Evolutionary conservation across 1,284 basidiomycete genomes (phyloP), one percentile per base, ranked within the genome.

Genomic region (Takashimella tepidaria): DNA sequence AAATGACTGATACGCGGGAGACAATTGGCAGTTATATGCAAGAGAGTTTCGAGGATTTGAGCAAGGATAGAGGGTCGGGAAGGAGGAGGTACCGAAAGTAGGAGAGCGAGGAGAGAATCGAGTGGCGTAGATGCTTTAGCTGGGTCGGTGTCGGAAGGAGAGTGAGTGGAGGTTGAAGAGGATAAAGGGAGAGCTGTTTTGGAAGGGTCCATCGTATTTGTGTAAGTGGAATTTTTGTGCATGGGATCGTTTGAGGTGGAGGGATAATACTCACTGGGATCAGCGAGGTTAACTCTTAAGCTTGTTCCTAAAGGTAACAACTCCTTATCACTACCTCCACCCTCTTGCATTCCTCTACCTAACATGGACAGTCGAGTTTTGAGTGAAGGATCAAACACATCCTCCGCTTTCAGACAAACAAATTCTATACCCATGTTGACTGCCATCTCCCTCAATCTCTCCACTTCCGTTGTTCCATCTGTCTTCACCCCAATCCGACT

Each of bases 41-140:
- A 78, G 10, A 93, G 78, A 16, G 89, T 83, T 48, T 80, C 79
- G 41, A 92, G 79, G 31, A 80, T 83, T 47, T 82, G 79, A 25
- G 87, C 77, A 0, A 86, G 79, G 25, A 79, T 80, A 5, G 82
- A 79, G 12, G 87, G 77, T 10, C 89, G 87, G 0, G 89, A 90
- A 26, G 84, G 81, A 0, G 88, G 87, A 0, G 91, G 89, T 0
- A 92, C 78, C 1, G 86, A 82, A 1, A 80, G 73, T 2, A 93
- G 79, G 59, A 87, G 87, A 8, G 75, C 66, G 24, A 76, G 80
- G 11, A 92, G 77, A 16, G 80, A 73, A 0, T 76, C 69, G 1
- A 79, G 58, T 3, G 87, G 81, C 5, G 74, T 73, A n/a, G 45
- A 40, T 37, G 31, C 16, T 37, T n/a, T n/a, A n/a, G n/a, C 41